Base-by-base conservation (phyloP, 164 flowering plant genomes). In the Berberis vulgaris region DNA sequence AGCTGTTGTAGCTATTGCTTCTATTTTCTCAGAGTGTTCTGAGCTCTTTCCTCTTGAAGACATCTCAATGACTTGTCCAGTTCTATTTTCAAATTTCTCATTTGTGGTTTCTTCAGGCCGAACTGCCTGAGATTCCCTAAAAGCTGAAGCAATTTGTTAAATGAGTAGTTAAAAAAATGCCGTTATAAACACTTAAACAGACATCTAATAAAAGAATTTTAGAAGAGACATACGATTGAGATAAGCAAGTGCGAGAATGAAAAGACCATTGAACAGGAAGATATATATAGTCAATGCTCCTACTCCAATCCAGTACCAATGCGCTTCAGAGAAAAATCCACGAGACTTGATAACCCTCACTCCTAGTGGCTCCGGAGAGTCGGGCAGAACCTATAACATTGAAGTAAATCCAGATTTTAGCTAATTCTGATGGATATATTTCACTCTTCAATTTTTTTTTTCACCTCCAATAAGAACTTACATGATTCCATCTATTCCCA, bases 301-400 rank as follows among this genome's bases (percentile, higher is more conserved):
- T 1, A 70, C 41, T 12, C 83, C 81, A 40, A 78, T 50, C 83
- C 79, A 80, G 53, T 69, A 76, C 83, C 78, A 80, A 45, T 63
- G 9, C 45, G 71, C 61, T 6, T 70, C 54, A 2, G 70, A 11
- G 13, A 69, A 68, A 45, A 71, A 39, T 38, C 76, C 75, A 39
- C 63, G 75, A 3, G 62, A 57, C 54, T 69, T 60, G 58, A 80
- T 3, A 1, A 74, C 65, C 50, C 26, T 40, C 39, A 58, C 72
- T 45, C 81, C 79, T 7, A 80, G 40, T 49, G 65, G n/a, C 39
- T 57, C 69, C 41, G 59, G 49, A 13, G 57, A 44, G 55, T 60
- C 46, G 3, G 67, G 54, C 65, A 40, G 43, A 53, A 69, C 12
- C 72, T 68, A 42, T 12, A 45, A 43, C 12, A 26, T 46, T 8